Percentiles rank a stretch among this genome's conserved stretches.
These are phyloP conservation scores for Rhododendron simsii DNA, from an alignment of 148 eudicot genomes.

Conservation along the genomic window DNA sequence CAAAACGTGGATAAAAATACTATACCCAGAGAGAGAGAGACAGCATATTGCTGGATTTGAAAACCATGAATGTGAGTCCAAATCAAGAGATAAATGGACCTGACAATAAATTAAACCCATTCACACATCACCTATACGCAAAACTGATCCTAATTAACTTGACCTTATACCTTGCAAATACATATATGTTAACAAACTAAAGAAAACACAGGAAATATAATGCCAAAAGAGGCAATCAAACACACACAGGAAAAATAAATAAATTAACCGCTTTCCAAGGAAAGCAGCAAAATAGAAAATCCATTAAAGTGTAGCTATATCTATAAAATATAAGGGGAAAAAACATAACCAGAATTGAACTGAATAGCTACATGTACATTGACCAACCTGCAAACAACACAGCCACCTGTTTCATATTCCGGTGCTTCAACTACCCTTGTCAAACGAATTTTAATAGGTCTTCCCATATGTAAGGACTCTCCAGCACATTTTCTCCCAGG, in stretches of 20 bases:
- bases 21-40: not conserved
- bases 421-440: slow-evolving; percentile 69
- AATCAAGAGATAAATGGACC: not conserved
- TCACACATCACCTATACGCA: not conserved
- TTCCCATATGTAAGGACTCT: slow-evolving; percentile 33
- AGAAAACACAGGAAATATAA: not conserved
- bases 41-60: not conserved
- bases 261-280: not conserved
- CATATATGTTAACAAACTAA: not conserved
- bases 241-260: not conserved
- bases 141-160: not conserved
- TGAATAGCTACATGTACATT: not conserved
- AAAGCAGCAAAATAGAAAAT: not conserved
- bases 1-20: not conserved
- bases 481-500: slow-evolving; percentile 41
- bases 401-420: slow-evolving; percentile 77
- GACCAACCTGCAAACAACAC: slow-evolving; percentile 85
- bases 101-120: not conserved
- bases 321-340: not conserved
- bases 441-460: slow-evolving; percentile 56
- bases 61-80: not conserved
- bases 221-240: not conserved
- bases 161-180: not conserved
- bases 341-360: not conserved
- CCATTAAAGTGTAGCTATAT: not conserved